Conservation (phyloP, 345 rosid species). For the Dimocarpus longan region DNA sequence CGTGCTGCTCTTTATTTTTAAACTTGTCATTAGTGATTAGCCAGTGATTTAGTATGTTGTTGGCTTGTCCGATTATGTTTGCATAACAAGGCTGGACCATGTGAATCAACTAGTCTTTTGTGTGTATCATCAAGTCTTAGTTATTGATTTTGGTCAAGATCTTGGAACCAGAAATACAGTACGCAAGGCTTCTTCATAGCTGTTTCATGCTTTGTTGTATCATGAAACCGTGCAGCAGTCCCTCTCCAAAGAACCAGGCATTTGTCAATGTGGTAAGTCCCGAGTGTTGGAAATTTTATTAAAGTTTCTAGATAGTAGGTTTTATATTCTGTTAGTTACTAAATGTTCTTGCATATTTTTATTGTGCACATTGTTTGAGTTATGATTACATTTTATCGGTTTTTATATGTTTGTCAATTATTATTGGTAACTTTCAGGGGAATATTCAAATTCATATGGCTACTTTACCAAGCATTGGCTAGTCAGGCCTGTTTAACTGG, state of each 20-base stretch:
- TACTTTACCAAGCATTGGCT: neutral
- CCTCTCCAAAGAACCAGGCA: neutral
- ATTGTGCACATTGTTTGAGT: neutral
- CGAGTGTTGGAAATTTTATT: neutral
- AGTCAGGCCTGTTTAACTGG: neutral
- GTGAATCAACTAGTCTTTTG: neutral
- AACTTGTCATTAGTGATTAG: neutral
- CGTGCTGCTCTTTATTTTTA: neutral
- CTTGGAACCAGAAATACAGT: constrained; percentile 10
- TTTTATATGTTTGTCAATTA: neutral
- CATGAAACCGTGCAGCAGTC: neutral
- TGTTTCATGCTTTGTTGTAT: neutral
- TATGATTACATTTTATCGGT: neutral
- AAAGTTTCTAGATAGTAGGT: neutral
- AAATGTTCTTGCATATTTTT: neutral
- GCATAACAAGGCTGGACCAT: neutral
- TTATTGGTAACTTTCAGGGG: neutral
- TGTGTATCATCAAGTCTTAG: neutral
- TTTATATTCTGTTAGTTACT: neutral
- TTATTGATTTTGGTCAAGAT: constrained; percentile 8
- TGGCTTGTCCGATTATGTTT: neutral
- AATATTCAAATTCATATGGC: neutral
- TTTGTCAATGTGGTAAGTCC: constrained; percentile 1
- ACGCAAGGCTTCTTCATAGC: neutral
- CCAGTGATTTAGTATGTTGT: neutral